Evolutionary conservation across 129 eudicot species (phyloP), one percentile per base, ranked within the genome.

Genomic region (Escallonia herrerae): DNA sequence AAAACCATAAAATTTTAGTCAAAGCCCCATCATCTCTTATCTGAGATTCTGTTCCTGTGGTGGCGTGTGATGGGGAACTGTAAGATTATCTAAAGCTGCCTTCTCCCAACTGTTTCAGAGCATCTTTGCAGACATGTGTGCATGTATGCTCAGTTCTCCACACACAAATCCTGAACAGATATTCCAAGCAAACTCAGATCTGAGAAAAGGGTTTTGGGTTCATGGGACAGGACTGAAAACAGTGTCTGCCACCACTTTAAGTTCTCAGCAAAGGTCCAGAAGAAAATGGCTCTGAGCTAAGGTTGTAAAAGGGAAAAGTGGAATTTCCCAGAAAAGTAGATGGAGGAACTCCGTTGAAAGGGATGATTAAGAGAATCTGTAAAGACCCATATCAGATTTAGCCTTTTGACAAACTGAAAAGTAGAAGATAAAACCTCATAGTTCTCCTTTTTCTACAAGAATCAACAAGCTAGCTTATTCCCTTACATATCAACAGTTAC

Each of bases 11-110:
- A 70, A 50, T 40, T 13, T 41, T 58, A 62, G 77, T 81, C 80
- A 75, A 75, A 65, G 51, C 40, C 58, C 59, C 70, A 78, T 73
- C 77, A 69, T 69, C 75, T 65, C 77, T 79, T 69, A 74, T 73
- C 82, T 79, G 54, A 83, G 89, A 83, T 83, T 83, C 84, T 79
- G 77, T 60, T 79, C 84, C 65, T 76, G 74, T 79, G 82, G 80
- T 72, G 82, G 70, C 74, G 72, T 76, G 74, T 72, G 84, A 72
- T 69, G 65, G 82, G 76, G 65, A 79, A 76, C 84, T 63, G 63
- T 74, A 79, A 79, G 65, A 73, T 69, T 52, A 68, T 79, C 82
- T 69, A 78, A 82, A 71, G 73, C 75, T 70, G 78, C 83, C 60
- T 56, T 66, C 15, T 33, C 63, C 54, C 64, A 58, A 66, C 55